Conservation (phyloP, 2,329 filamentous ascomycete genomes). For the Claviceps sp. region DNA sequence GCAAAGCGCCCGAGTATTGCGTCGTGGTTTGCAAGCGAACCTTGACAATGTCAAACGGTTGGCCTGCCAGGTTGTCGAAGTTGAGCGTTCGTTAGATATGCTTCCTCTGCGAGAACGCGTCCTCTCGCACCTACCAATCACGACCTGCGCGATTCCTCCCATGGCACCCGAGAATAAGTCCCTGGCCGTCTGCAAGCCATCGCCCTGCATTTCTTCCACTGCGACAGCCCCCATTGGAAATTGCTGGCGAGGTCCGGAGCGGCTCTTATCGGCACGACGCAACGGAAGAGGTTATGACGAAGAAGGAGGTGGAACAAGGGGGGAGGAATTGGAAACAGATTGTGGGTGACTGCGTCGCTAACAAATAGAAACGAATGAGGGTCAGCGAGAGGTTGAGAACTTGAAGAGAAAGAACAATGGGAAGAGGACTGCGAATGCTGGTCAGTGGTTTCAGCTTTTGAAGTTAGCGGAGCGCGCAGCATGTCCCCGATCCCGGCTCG, state of each 20-base stretch:
- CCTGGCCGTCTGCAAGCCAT: slow-evolving; percentile 55
- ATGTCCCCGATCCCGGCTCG: neutral
- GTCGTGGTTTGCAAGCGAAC: slow-evolving; percentile 86
- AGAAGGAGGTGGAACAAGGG: neutral
- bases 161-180: slow-evolving; percentile 84
- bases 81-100: neutral
- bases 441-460: no score
- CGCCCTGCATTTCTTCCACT: slow-evolving; percentile 7
- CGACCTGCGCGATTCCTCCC: slow-evolving; percentile 84
- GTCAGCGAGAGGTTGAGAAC: neutral
- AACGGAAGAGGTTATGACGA: neutral
- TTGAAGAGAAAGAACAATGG: no score
- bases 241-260: neutral
- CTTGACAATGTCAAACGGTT: slow-evolving; percentile 86
- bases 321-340: neutral
- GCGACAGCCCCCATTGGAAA: slow-evolving; percentile 3
- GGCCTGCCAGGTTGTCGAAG: slow-evolving; percentile 29
- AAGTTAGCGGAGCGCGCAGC: neutral
- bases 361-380: neutral
- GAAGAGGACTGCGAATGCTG: no score
- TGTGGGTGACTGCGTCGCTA: no score
- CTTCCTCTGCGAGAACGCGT: neutral
- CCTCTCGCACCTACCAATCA: slow-evolving; percentile 51
- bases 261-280: neutral
- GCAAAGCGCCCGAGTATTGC: slow-evolving; percentile 66